Evolutionary conservation across 108 stramenopile genomes (phyloP), one percentile per base, ranked within the genome.

Genomic region (Skeletonema grethae): DNA sequence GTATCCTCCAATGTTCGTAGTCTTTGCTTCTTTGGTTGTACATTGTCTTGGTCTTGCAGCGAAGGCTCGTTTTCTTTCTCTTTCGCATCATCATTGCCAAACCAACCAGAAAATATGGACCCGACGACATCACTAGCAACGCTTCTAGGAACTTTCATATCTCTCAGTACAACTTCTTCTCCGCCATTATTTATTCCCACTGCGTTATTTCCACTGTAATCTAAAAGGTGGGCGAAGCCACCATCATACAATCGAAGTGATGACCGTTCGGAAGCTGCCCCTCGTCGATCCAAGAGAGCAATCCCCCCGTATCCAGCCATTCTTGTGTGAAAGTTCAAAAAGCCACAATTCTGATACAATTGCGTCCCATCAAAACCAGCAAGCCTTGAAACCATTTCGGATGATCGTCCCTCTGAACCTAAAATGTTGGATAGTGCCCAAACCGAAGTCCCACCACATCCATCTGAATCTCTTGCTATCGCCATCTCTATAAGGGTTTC

Each of bases 371-470:
- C 93, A 24, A 56, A 82, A 25, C 88, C 88, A 16, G 86, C 73
- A 39, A 90, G 84, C 13, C 80, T 87, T 9, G 91, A 92, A 9
- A 90, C 84, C 50, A 90, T 91, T 82, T 95, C 94, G 24, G 91
- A 80, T 2, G 86, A 82, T 48, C 94, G 61, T 7, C 94, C 94
- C 46, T 89, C 88, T 1, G 85, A 84, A 53, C 86, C 89, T 29
- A 87, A 85, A 13, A 85, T 62, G 57, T 88, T 82, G 1, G 90
- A 82, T 63, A 90, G 64, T 20, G 90, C 90, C 88, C 86, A 88
- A 8, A 87, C 90, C 1, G 87, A 77, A 16, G 86, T 48, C 9
- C 88, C 94, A 2, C 88, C 88, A 1, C 79, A 64, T 0, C 89
- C 67, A 39, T 83, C 74, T 10, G 74, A 50, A 28, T 89, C 94